Conservation (phyloP, 2,329 filamentous ascomycete species). For the Cladosporium sphaerospermum region DNA sequence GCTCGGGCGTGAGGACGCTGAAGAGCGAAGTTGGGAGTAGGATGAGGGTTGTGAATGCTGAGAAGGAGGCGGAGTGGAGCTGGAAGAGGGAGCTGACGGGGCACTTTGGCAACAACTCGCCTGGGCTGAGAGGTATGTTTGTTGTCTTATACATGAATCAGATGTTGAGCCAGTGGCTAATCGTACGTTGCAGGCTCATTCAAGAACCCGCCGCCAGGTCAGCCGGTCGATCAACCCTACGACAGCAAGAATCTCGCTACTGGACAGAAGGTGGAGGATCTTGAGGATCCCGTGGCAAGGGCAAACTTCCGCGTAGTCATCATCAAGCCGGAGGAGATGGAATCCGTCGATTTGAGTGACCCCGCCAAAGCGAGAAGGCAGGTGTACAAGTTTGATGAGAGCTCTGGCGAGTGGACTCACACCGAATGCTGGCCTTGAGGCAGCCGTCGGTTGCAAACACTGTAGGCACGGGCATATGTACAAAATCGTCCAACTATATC, state of each 20-base stretch:
- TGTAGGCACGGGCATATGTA: too few relatives aligned
- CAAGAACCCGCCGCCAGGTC: slow-evolving; percentile 50
- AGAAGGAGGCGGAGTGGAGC: slow-evolving; percentile 55
- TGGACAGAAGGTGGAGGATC: slow-evolving; percentile 61
- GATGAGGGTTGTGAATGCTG: slow-evolving; percentile 53
- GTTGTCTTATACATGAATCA: slow-evolving; percentile 17
- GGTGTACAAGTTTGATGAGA: slow-evolving; percentile 56
- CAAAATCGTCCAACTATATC: too few relatives aligned
- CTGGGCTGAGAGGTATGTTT: slow-evolving; percentile 62
- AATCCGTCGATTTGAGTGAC: slow-evolving; percentile 65
- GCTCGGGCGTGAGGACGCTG: slow-evolving; percentile 51
- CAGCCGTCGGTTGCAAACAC: not conserved
- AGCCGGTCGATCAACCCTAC: slow-evolving; percentile 38
- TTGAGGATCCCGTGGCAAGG: slow-evolving; percentile 65
- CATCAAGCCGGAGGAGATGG: slow-evolving; percentile 74
- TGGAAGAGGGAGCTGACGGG: slow-evolving; percentile 75
- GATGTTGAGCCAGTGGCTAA: too few relatives aligned
- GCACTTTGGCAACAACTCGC: slow-evolving; percentile 84
- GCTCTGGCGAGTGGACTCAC: slow-evolving; percentile 56
- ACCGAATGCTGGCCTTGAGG: slow-evolving; percentile 61
- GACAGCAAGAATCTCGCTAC: slow-evolving; percentile 40
- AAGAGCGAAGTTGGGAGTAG: slow-evolving; percentile 54
- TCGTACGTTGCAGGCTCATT: slow-evolving; percentile 49
- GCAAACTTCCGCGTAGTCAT: slow-evolving; percentile 79
- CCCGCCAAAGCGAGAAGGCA: slow-evolving; percentile 58